Conservation (phyloP, 2,329 filamentous ascomycete genomes). For the Colletotrichum paranaense region DNA sequence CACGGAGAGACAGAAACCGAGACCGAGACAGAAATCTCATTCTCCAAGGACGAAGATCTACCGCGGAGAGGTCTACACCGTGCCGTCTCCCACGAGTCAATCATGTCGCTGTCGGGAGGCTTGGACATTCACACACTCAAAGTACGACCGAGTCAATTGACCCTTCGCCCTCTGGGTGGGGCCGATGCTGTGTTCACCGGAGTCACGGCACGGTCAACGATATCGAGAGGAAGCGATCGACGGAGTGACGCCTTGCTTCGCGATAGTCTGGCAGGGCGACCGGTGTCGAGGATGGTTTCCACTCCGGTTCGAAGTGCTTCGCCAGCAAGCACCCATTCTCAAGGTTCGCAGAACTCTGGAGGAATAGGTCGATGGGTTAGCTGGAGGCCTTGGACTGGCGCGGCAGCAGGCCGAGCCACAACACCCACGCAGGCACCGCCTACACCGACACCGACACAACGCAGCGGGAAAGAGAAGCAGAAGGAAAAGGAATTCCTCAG, state of each 20-base stretch:
- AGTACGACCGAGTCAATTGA: constrained; percentile 79
- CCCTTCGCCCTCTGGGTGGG: constrained; percentile 64
- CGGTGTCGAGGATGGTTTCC: constrained; percentile 46
- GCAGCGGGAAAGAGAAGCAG: constrained; percentile 34
- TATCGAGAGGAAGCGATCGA: constrained; percentile 58
- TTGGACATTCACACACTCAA: constrained; percentile 91
- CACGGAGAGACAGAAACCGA: constrained; percentile 48
- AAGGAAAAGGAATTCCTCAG: constrained; percentile 56
- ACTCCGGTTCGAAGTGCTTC: constrained; percentile 42
- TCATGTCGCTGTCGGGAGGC: constrained; percentile 86
- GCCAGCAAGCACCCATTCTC: constrained; percentile 41
- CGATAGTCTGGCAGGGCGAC: constrained; percentile 61
- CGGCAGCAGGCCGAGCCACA: constrained; percentile 1
- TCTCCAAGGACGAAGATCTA: constrained; percentile 48
- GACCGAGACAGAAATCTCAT: constrained; percentile 44
- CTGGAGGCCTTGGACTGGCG: constrained; percentile 60
- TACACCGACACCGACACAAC: constrained; percentile 36
- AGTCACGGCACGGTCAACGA: constrained; percentile 69
- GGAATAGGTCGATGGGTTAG: constrained; percentile 57
- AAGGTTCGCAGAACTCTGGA: constrained; percentile 38
- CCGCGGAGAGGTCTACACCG: constrained; percentile 67
- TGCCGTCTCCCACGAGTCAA: constrained; percentile 84
- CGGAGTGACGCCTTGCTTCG: constrained; percentile 67
- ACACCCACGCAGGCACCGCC: constrained; percentile 33
- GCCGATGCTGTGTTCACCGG: constrained; percentile 68